Conservation (phyloP, 495 filamentous ascomycete species). For the Copromyces sp. region DNA sequence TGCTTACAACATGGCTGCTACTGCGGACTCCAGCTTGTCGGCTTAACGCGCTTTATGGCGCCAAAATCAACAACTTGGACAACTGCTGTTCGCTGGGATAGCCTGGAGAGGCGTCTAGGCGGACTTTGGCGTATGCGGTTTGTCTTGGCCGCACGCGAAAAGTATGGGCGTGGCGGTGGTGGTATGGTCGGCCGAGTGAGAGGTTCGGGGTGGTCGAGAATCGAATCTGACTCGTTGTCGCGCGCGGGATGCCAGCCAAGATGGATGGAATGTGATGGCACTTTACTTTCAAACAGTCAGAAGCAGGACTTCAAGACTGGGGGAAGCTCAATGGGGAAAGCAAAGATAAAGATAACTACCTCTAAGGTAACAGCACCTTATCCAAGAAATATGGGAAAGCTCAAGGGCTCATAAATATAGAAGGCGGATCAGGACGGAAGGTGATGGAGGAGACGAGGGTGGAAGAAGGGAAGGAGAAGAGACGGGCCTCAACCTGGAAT, state of each 20-base stretch:
- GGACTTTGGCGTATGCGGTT: background rate
- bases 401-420: background rate
- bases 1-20: background rate
- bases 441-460: background rate
- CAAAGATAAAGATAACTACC: background rate
- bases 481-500: background rate
- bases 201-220: background rate
- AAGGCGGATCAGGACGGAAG: background rate
- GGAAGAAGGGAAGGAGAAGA: background rate
- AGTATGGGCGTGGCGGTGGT: background rate
- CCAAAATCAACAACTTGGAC: background rate
- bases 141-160: background rate
- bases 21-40: background rate
- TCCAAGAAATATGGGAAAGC: background rate
- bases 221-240: background rate
- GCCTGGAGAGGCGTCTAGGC: background rate
- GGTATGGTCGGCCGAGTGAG: background rate
- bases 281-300: background rate
- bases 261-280: background rate
- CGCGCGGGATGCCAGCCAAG: background rate
- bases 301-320: background rate
- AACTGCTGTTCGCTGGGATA: background rate
- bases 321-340: background rate
- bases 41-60: background rate
- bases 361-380: background rate